Evolutionary conservation across 1,284 basidiomycete species (phyloP), one percentile per base, ranked within the genome.

Genomic region (Porogramme epimiltina): DNA sequence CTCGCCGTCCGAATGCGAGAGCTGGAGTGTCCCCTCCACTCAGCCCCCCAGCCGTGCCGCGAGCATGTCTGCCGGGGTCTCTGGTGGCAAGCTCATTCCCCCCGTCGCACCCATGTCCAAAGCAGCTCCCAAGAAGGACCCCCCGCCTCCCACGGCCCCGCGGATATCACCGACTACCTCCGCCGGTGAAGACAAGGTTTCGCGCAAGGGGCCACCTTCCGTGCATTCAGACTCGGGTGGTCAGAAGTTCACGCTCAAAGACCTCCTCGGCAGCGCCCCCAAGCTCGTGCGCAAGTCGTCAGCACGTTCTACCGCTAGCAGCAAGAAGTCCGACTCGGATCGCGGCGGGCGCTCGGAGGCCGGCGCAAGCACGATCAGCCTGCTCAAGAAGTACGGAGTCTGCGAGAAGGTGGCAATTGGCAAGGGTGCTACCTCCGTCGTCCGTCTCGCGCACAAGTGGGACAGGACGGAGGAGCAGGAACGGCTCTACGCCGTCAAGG

Each of bases 401-500:
- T 98, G 95, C 72, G 94, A 97, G 73, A 94, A 95, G 73, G 85
- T 95, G 16, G 94, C 95, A 9, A 98, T 99, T 62, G 96, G 96
- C 43, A 98, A 96, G 71, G 96, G 96, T 33, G 97, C 96, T 11
- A 99, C 96, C 4, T 95, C 93, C 31, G 94, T 98, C 49, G 97
- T 99, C 37, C 81, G 93, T 39, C 81, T 99, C 3, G 97, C 95
- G 33, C 96, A 99, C 77, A 98, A 98, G 75, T 98, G 96, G 95
- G 96, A 99, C 72, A 81, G 95, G 55, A 85, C 80, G 26, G 95
- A 96, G 66, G 96, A 99, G 73, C 97, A 96, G 76, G 97, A 99
- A 73, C 97, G 96, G 76, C 79, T 99, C n/a, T 99, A 98, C 65
- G 96, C 96, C 36, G 92, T 99, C 70, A 99, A 99, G 84, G 93